Evolutionary conservation across 164 flowering plant species (phyloP).

Genomic region (Chloranthus sessilifolius): DNA sequence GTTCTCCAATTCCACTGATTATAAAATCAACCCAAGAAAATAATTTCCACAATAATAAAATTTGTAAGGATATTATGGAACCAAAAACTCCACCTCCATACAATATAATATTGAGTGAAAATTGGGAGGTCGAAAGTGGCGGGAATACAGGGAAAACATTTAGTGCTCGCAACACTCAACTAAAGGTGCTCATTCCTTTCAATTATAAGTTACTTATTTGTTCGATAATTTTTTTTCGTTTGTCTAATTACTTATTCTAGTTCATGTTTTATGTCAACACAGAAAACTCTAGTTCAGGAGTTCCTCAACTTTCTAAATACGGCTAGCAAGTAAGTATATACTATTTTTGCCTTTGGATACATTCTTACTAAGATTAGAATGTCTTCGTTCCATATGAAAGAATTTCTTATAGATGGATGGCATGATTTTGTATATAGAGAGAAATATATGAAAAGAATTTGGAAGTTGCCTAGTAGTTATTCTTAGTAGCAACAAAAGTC

Average conservation of each 20-base stretch:
- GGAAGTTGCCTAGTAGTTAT: too few relatives aligned
- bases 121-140: conserved; percentile 13
- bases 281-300: conserved; percentile 51
- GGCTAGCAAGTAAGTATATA: conserved; percentile 59
- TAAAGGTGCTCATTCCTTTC: conserved; percentile 38
- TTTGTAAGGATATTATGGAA: conserved; percentile 5
- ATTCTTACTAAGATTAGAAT: too few relatives aligned
- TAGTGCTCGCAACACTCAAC: conserved; percentile 28
- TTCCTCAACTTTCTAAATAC: conserved; percentile 48
- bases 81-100: conserved; percentile 30
- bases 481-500: too few relatives aligned
- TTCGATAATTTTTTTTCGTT: neutral
- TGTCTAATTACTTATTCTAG: neutral
- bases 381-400: too few relatives aligned
- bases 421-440: too few relatives aligned
- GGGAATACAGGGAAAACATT: conserved; percentile 36
- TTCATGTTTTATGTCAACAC: conserved; percentile 11
- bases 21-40: conserved; percentile 14
- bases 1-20: conserved; percentile 27
- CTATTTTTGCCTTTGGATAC: too few relatives aligned
- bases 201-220: neutral
- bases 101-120: conserved; percentile 12
- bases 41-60: neutral
- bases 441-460: too few relatives aligned
- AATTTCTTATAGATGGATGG: too few relatives aligned